Base-by-base conservation (phyloP, 305 asterid species). In the Caryopteris hybrid region DNA sequence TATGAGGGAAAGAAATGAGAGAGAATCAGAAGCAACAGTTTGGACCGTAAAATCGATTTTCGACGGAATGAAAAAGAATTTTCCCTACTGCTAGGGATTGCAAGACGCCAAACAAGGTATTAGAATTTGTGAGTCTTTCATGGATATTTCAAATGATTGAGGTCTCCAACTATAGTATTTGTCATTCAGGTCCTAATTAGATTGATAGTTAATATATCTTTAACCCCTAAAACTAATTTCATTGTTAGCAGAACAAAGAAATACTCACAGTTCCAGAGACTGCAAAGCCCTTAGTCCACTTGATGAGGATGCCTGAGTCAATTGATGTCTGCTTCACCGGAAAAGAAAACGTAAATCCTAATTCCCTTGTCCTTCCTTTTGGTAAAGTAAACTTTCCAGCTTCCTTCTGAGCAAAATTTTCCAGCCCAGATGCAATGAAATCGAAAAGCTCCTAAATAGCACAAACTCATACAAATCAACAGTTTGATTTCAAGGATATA, bases 271-370 rank as follows among this genome's bases (percentile, higher is more conserved):
- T 85, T 75, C 95, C 96, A 33, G 95, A 74, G 55, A 89, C 86
- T 2, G 91, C 81, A 75, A 89, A 89, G 11, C 95, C 96, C 74
- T 85, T 90, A 8, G 96, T 87, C 95, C 95, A 87, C 56, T 85
- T 90, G 52, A 90, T 85, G 74, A 87, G 86, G 69, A 85, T 76
- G 68, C 96, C 96, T 0, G 96, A 85, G 65, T 84, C 89, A 2
- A 89, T 74, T 5, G 95, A 84, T 25, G 91, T 85, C 75, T 90
- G 96, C 67, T 79, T 87, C 75, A 90, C 95, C 2, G 95, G 92
- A 76, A 87, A 90, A 51, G 96, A 90, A 73, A 90, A 90, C 0
- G 95, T 90, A 60, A 90, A 90, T 66, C 96, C 96, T 21, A 84
- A 67, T 74, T 87, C 96, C 77, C 85, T 82, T 5, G 80, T 81